These are phyloP conservation scores for Candida chauliodis DNA, from an alignment of 805 yeast genomes.

Conservation along the genomic window DNA sequence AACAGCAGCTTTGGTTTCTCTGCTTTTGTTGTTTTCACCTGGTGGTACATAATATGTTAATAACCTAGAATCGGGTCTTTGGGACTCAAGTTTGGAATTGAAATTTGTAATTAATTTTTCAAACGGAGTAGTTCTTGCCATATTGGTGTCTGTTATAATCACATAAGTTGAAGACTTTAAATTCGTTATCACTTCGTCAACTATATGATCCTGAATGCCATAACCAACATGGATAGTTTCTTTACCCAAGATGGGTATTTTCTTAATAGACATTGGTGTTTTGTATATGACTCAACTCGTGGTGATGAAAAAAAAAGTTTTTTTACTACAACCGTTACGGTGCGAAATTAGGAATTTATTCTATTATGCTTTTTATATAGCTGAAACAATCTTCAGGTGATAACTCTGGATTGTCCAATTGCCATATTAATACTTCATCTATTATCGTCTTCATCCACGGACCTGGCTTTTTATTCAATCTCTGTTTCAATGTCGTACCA, in stretches of 20 bases:
- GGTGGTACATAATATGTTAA: conserved; percentile 78
- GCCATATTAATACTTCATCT: conserved; percentile 64
- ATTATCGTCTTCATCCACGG: conserved; percentile 73
- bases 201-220: conserved; percentile 70
- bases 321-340: neutral
- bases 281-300: neutral
- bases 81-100: conserved; percentile 25
- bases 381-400: conserved; percentile 53
- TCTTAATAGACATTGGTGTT: conserved; percentile 31
- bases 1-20: conserved; percentile 86
- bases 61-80: conserved; percentile 58
- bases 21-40: conserved; percentile 86
- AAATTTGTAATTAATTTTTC: conserved; percentile 44
- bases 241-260: conserved; percentile 74
- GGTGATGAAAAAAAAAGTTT: conserved; percentile 2
- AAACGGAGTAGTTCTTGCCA: conserved; percentile 63
- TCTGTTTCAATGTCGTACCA: conserved; percentile 62
- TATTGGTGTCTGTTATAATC: conserved; percentile 80
- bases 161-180: conserved; percentile 89
- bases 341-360: neutral
- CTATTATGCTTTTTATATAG: conserved; percentile 25
- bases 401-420: conserved; percentile 65
- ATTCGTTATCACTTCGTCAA: conserved; percentile 55
- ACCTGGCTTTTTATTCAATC: conserved; percentile 66
- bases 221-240: conserved; percentile 90